Evolutionary conservation across 257 asterid species (phyloP), one percentile per base, ranked within the genome.

Genomic region (Mitragyna speciosa): DNA sequence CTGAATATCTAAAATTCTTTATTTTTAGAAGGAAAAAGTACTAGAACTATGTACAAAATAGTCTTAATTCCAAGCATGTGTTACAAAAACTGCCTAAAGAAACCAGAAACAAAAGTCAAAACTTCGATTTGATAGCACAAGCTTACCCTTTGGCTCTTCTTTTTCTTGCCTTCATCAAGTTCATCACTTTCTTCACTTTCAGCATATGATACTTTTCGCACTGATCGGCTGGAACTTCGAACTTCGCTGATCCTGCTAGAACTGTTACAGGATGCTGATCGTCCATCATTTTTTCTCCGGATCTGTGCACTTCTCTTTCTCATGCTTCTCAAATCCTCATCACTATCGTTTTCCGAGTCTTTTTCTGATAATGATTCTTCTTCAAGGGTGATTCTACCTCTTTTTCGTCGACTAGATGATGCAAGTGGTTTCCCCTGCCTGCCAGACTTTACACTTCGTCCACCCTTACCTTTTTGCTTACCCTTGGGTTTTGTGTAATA

Each of bases 161-260:
- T 92, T 78, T 90, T 89, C 87, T 88, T 89, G 80, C 88, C 85
- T 54, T 90, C 98, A 39, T 94, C 98, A 76, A 84, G 56, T 78
- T 94, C 98, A 85, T 96, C 99, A 87, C 98, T 94, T 83, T 70
- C 99, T 83, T 95, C 99, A 81, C 99, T 94, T 92, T 96, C 99
- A 51, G 84, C 97, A 80, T 94, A 96, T 56, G 99, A 96, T 59
- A 96, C 98, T 84, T 94, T 96, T 75, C 95, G 94, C 82, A 90
- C 92, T 8, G 98, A 91, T 72, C 98, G 97, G 83, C 95, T 88
- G 52, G 99, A 96, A 54, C 95, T 84, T 69, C 98, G 94, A 41
- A 85, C 81, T 83, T 94, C 99, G 85, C 75, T 91, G 81, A 75
- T 85, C 85, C 92, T 89, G 41, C 81, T 63, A 79, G 96, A 87